Evolutionary conservation across 1,284 basidiomycete genomes (phyloP), one percentile per base, ranked within the genome.

Genomic region (Leucoagaricus sp.): DNA sequence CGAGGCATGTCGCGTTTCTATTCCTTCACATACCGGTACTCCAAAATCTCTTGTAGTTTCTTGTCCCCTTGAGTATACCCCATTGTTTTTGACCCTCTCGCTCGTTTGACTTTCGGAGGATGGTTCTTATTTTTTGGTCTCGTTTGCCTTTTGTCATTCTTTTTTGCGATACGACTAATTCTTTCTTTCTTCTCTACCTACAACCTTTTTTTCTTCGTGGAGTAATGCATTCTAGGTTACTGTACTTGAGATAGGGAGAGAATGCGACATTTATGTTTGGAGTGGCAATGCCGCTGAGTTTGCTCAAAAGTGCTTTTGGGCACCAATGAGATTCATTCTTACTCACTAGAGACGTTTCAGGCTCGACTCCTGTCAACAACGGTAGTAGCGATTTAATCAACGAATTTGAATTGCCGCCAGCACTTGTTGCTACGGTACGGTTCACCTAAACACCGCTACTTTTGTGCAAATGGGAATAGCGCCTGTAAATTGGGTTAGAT

Each of bases 151-250:
- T 25, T 31, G 53, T 41, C 53, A 47, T 47, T 58, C 47, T 33
- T 28, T 12, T 55, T 57, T 55, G 49, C 36, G 48, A 29, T 42
- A 54, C 26, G 47, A 44, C 38, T 46, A 57, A 52, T 38, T 25
- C 26, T 41, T 38, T 36, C 48, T 33, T 44, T 38, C 50, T 57
- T 53, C 45, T 58, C 46, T 49, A 33, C 38, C 53, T 55, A n/a
- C n/a, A n/a, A 47, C 38, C 54, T 49, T 44, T 41, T 53, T 19
- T 34, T 48, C 50, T 56, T 45, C 42, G 19, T 21, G 50, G 26
- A 56, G 29, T 42, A 45, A 52, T 58, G 21, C 41, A 53, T 57
- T 53, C 51, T 62, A 28, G 58, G 58, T 58, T 53, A 56, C 50
- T 58, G 51, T 59, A 53, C 33, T 34, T 33, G 31, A 33, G 38